Conservation (phyloP, 495 filamentous ascomycete species). For the Beverwykella pulmonaria region DNA sequence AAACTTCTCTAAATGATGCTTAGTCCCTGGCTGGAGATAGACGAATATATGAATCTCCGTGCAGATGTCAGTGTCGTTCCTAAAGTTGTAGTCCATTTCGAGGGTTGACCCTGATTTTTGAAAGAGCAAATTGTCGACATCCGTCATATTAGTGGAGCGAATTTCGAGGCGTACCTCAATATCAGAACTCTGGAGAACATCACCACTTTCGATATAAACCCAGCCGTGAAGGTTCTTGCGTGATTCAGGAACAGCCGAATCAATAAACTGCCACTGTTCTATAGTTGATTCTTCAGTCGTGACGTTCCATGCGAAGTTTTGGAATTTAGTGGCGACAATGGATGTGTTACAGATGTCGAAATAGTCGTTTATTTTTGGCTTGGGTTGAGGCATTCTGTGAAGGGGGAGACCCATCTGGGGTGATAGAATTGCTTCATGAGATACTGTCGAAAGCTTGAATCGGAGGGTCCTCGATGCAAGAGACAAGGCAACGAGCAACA, state of each 20-base stretch:
- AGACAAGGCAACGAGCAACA: neutral
- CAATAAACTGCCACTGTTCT: conserved; percentile 23
- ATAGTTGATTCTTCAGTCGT: conserved; percentile 3
- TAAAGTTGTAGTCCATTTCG: conserved; percentile 8
- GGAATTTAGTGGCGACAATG: conserved; percentile 8
- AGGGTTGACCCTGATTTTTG: neutral
- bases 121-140: conserved; percentile 8
- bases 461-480: neutral
- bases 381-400: neutral
- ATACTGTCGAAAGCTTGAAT: neutral
- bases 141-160: conserved; percentile 6
- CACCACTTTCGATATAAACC: conserved; percentile 5
- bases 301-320: conserved; percentile 13
- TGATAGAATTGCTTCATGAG: neutral
- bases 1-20: conserved; percentile 7
- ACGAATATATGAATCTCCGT: conserved; percentile 14
- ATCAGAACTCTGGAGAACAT: conserved; percentile 9
- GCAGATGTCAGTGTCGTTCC: conserved; percentile 1
- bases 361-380: neutral
- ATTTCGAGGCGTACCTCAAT: conserved; percentile 12
- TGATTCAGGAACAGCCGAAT: conserved; percentile 4
- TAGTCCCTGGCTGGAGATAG: conserved; percentile 2
- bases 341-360: neutral
- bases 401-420: neutral
- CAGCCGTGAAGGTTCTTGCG: conserved; percentile 11